These are phyloP conservation scores for Saccharomycopsis sp. DNA, from an alignment of 805 yeast genomes.

Conservation along the genomic window DNA sequence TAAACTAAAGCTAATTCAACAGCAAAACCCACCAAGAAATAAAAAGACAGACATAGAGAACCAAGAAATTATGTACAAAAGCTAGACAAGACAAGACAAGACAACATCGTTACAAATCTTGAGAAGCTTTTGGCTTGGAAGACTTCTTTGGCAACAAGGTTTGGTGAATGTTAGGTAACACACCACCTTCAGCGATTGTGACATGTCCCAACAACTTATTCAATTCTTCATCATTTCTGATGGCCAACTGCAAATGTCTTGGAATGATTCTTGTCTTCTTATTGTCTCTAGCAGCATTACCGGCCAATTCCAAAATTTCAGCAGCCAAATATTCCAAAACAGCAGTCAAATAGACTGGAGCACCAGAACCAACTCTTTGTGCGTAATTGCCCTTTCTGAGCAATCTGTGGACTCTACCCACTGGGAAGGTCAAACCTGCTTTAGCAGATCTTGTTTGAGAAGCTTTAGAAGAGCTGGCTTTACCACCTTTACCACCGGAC, in stretches of 20 bases:
- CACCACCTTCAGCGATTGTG: constrained; percentile 99
- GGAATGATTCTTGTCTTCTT: constrained; percentile 98
- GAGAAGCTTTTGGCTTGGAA: constrained; percentile 54
- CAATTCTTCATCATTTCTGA: constrained; percentile 98
- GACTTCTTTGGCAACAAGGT: constrained; percentile 80
- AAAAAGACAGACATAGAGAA: background rate
- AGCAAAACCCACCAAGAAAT: no score
- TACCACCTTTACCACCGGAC: constrained; percentile 74
- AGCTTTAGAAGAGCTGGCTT: constrained; percentile 91
- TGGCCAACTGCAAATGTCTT: constrained; percentile 97
- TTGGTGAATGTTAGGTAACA: constrained; percentile 93
- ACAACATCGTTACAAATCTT: constrained; percentile 41
- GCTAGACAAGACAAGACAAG: background rate
- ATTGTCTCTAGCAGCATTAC: constrained; percentile 99
- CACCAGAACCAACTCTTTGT: constrained; percentile 98
- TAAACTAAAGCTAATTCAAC: no score
- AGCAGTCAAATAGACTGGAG: constrained; percentile 96
- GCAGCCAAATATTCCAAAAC: constrained; percentile 96
- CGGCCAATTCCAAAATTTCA: constrained; percentile 95
- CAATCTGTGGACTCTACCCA: constrained; percentile 97
- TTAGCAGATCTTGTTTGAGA: constrained; percentile 97
- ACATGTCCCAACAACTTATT: constrained; percentile 90
- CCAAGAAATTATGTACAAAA: background rate
- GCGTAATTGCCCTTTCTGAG: constrained; percentile 97
- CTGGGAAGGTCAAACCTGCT: constrained; percentile 99